Evolutionary conservation across 2,329 filamentous ascomycete species (phyloP).

Genomic region (Aspergillus brasiliensis): DNA sequence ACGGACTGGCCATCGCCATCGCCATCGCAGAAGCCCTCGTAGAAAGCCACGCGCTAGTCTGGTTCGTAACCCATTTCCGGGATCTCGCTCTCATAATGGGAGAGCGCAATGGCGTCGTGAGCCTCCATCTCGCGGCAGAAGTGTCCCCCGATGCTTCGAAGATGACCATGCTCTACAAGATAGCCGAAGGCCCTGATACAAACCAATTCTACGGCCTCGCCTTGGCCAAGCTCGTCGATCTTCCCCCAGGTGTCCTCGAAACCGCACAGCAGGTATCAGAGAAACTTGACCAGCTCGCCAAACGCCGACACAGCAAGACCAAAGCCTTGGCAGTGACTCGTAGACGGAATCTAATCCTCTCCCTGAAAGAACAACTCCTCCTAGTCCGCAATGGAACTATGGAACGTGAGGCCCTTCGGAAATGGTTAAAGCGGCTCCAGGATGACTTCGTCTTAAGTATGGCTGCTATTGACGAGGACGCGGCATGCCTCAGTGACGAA

Average conservation of each 20-base stretch:
- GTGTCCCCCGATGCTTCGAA: slow-evolving; percentile 59
- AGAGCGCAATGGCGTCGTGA: slow-evolving; percentile 76
- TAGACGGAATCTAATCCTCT: slow-evolving; percentile 73
- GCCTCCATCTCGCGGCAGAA: slow-evolving; percentile 76
- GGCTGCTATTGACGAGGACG: slow-evolving; percentile 61
- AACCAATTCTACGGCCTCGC: slow-evolving; percentile 82
- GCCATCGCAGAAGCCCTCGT: slow-evolving; percentile 88
- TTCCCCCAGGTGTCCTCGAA: slow-evolving; percentile 68
- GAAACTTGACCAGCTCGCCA: slow-evolving; percentile 60
- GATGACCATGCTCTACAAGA: slow-evolving; percentile 87
- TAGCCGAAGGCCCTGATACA: slow-evolving; percentile 69
- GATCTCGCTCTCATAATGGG: slow-evolving; percentile 76
- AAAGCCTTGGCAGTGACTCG: slow-evolving; percentile 60
- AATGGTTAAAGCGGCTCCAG: slow-evolving; percentile 69
- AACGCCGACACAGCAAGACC: slow-evolving; percentile 61
- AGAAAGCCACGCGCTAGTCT: slow-evolving; percentile 75
- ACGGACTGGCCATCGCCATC: slow-evolving; percentile 86
- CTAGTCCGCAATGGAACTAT: slow-evolving; percentile 69
- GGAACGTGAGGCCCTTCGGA: slow-evolving; percentile 62
- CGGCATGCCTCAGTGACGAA: slow-evolving; percentile 15
- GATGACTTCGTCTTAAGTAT: slow-evolving; percentile 74
- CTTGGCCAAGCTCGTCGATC: slow-evolving; percentile 72
- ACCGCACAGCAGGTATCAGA: slow-evolving; percentile 68
- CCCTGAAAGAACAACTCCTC: slow-evolving; percentile 69
- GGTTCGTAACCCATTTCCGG: slow-evolving; percentile 92